Evolutionary conservation across 2,329 filamentous ascomycete species (phyloP).

Genomic region (Diaporthe sp.): DNA sequence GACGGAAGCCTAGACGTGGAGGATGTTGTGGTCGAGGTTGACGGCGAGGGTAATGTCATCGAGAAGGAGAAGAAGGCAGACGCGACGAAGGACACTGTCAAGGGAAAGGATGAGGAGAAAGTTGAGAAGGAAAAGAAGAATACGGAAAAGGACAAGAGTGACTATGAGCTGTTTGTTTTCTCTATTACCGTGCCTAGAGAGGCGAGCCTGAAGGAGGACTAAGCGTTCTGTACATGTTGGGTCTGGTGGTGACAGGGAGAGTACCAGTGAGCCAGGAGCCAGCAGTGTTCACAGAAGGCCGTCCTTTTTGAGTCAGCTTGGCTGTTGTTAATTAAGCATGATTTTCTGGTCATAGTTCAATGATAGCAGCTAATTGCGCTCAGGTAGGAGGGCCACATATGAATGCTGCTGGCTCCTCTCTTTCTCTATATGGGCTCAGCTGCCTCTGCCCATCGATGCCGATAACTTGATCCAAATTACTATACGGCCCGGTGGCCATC

Average conservation of each 20-base stretch:
- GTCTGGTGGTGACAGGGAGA: neutral
- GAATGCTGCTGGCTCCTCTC: rapidly evolving
- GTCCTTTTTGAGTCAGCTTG: neutral
- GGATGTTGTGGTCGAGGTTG: constrained; percentile 70
- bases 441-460: neutral
- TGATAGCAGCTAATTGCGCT: neutral
- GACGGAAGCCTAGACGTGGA: constrained; percentile 69
- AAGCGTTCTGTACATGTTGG: neutral
- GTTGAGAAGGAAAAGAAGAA: constrained; percentile 38
- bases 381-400: neutral
- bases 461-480: neutral
- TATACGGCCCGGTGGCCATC: neutral
- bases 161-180: constrained; percentile 48
- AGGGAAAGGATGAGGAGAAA: constrained; percentile 33
- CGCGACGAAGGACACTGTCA: constrained; percentile 28
- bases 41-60: constrained; percentile 61
- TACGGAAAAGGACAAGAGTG: constrained; percentile 17
- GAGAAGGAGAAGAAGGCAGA: constrained; percentile 52
- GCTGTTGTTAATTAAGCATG: neutral
- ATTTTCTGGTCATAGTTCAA: neutral
- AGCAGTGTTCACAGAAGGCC: neutral
- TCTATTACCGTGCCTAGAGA: constrained; percentile 46
- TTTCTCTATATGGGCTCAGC: neutral
- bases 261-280: neutral
- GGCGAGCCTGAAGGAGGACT: constrained; percentile 42